Base-by-base conservation (phyloP, 2,329 filamentous ascomycete species). In the Fusarium bulbicola region DNA sequence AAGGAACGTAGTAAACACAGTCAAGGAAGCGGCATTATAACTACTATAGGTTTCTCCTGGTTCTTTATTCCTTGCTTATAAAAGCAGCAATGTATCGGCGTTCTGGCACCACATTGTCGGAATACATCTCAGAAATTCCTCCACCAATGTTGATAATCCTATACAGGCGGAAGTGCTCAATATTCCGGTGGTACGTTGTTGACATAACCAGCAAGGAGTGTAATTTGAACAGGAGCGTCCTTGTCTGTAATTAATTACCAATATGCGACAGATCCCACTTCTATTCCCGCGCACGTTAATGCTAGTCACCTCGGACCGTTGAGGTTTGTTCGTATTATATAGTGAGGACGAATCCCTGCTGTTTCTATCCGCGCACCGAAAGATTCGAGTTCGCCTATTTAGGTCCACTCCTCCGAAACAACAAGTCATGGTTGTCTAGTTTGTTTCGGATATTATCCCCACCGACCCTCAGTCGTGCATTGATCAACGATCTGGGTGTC, bases 401-500 rank as follows among this genome's bases (percentile, higher is more conserved):
- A 15, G 24, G 13, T 15, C 39, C 32, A 46, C 40, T 34, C 40
- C 40, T 34, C 46, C 59, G 61, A 68, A 63, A 68, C 65, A 40
- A 32, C 56, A 32, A 50, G 65, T 49, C 46, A 47, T 43, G 65
- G 54, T 21, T 16, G 49, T 53, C 32, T 26, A 53, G 30, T 26
- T 58, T 50, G 61, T 36, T 9, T 68, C 52, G 52, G 50, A 58
- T 32, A 63, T 34, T 54, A 61, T 58, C 49, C 67, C 66, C 63
- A 68, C 63, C 63, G 39, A 61, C 50, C 36, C 32, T 34, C 26
- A 6, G 16, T 37, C 21, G n/a, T 47, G 40, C 57, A 47, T 50
- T 50, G 56, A 69, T 63, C 39, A 68, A 63, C 63, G 50, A 53
- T 63, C 36, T 69, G 32, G 28, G 42, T 36, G 49, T 68, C 53